Evolutionary conservation across 176 grass and related monocot genomes (phyloP), one percentile per base, ranked within the genome.

Genomic region (Paspalum notatum): DNA sequence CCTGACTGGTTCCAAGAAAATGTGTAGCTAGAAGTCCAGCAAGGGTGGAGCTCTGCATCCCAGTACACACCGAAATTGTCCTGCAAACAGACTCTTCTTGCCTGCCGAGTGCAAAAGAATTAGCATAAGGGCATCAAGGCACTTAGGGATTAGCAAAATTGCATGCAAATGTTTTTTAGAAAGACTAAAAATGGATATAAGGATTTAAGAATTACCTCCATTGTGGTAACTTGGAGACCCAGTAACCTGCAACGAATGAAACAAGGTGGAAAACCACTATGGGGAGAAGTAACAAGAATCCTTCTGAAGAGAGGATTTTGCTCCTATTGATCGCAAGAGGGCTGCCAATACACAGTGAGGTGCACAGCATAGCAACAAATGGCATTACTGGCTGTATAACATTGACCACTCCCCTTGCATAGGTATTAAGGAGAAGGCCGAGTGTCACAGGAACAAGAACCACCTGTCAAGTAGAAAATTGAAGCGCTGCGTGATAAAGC

Each of bases 31-130:
- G 91, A 67, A 97, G 91, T 13, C 94, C 94, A 7, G 94, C 91
- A 51, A 97, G 87, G n/a, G 94, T 97, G 46, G 94, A 94, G 68
- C 94, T 97, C 76, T 97, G 94, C 94, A 97, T 97, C 47, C 94
- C 94, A 5, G 94, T 94, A 75, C 94, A 97, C 5, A 97, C 16
- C 5, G 94, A 97, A 84, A 97, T 97, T 21, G 94, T 97, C 64
- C 91, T 89, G 72, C 66, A 84, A 65, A 83, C 82, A 18, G 89
- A 67, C 47, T 97, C 94, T 50, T 94, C 94, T 90, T 92, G 91
- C 83, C 91, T 94, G 76, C 25, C 56, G 60, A 66, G 64, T 49
- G 12, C 5, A 70, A 53, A 46, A 10, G 15, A 26, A 15, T 78
- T 45, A 71, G 12, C 2, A 62, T 58, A 55, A 52, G 13, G 40